A percentile compares a stretch with the other conserved stretches of the same genome.
Evolutionary conservation across 805 yeast genomes (phyloP).

Genomic region (Starmerella roubikii): DNA sequence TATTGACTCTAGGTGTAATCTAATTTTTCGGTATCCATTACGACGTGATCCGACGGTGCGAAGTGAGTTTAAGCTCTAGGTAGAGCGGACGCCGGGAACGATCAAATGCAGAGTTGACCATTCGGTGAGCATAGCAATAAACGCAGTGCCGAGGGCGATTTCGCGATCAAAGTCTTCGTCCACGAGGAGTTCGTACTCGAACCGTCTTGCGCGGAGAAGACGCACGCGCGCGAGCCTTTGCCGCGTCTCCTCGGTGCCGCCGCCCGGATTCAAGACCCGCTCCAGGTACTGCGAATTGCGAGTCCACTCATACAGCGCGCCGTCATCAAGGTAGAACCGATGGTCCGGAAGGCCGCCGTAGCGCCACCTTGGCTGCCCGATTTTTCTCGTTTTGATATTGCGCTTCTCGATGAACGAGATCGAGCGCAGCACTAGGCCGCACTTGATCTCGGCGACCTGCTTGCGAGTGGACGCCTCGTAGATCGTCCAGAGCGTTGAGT

Average conservation of each 20-base stretch:
- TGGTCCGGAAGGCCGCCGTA: slow-evolving; percentile 30
- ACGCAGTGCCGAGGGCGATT: slow-evolving; percentile 46
- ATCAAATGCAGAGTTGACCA: slow-evolving; percentile 34
- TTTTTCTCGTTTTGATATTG: slow-evolving; percentile 29
- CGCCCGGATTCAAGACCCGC: slow-evolving; percentile 40
- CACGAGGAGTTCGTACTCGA: slow-evolving; percentile 45
- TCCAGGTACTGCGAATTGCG: slow-evolving; percentile 40
- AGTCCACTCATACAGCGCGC: slow-evolving; percentile 45
- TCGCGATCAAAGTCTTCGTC: slow-evolving; percentile 39
- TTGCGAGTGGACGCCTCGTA: slow-evolving; percentile 32
- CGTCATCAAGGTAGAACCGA: slow-evolving; percentile 40
- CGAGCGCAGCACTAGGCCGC: slow-evolving; percentile 35
- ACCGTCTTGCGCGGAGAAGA: slow-evolving; percentile 43
- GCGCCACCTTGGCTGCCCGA: slow-evolving; percentile 30
- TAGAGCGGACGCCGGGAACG: slow-evolving; percentile 5
- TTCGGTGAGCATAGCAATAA: slow-evolving; percentile 47
- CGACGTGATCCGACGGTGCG: no score
- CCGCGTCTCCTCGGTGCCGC: slow-evolving; percentile 41
- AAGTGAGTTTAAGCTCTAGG: background rate
- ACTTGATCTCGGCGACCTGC: slow-evolving; percentile 39
- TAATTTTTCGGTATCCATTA: no score
- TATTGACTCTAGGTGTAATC: no score
- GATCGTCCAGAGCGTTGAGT: slow-evolving; percentile 42
- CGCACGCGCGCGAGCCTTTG: slow-evolving; percentile 43
- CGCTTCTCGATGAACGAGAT: slow-evolving; percentile 26